phyloP scores from a whole-genome alignment of 371 early-diverging fungal species.

The Thermomucor indicae-seudaticae region DNA sequence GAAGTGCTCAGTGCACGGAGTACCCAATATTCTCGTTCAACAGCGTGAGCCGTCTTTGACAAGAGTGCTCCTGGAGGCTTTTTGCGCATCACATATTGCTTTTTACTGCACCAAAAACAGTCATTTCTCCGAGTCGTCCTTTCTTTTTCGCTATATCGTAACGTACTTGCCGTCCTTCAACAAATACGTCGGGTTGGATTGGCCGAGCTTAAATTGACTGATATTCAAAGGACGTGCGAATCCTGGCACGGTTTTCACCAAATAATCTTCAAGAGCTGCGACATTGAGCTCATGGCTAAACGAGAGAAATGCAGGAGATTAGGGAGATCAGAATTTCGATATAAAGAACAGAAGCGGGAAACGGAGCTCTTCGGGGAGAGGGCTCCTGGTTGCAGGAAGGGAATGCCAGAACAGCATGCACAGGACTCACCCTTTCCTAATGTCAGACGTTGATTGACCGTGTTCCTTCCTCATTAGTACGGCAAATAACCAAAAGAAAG shows the following conservation, averaged over 20 bases:
- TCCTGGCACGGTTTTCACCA: slow-evolving; percentile 42
- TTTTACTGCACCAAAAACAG: slow-evolving; percentile 22
- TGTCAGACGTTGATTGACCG: slow-evolving; percentile 31
- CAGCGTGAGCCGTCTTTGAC: slow-evolving; percentile 85
- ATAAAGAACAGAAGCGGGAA: too few species aligned
- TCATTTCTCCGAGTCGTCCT: background rate
- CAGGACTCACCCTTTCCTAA: slow-evolving; percentile 26
- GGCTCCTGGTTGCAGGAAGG: too few species aligned
- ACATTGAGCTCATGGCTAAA: slow-evolving; percentile 64
- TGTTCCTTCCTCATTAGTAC: background rate
- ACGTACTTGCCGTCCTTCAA: slow-evolving; percentile 65
- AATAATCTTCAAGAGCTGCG: slow-evolving; percentile 51
- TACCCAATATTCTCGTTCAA: slow-evolving; percentile 87
- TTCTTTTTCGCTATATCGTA: background rate
- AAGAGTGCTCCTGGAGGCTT: slow-evolving; percentile 87
- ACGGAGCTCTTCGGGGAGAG: too few species aligned
- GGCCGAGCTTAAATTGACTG: slow-evolving; percentile 84
- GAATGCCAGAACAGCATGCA: too few species aligned
- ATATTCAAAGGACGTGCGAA: slow-evolving; percentile 65
- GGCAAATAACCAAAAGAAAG: background rate
- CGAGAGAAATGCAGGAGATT: background rate
- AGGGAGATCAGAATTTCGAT: background rate
- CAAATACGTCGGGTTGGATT: slow-evolving; percentile 90
- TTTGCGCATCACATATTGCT: slow-evolving; percentile 81
- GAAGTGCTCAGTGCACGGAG: slow-evolving; percentile 68